These are phyloP conservation scores for Lachancea fermentati DNA, from an alignment of 805 yeast genomes.

Conservation along the genomic window DNA sequence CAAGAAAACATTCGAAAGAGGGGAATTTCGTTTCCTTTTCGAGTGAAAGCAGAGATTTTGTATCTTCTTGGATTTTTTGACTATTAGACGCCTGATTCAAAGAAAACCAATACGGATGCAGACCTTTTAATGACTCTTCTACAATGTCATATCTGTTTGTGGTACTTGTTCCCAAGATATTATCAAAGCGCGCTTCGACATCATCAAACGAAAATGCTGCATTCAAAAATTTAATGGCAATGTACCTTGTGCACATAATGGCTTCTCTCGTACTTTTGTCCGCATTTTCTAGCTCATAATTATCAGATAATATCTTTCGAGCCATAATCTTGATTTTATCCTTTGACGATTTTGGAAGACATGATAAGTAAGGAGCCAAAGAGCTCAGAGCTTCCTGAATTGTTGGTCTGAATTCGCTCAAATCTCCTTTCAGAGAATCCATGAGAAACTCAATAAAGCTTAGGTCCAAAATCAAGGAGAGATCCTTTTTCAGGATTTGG, in stretches of 20 bases:
- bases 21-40: conserved; percentile 46
- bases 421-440: conserved; percentile 61
- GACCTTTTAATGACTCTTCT: conserved; percentile 75
- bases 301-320: conserved; percentile 34
- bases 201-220: conserved; percentile 62
- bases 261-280: conserved; percentile 26
- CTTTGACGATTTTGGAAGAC: conserved; percentile 37
- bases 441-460: conserved; percentile 60
- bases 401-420: conserved; percentile 54
- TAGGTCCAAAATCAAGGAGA: conserved; percentile 40
- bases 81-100: conserved; percentile 44
- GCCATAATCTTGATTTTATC: conserved; percentile 37
- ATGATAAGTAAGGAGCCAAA: conserved; percentile 44
- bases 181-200: conserved; percentile 58
- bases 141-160: conserved; percentile 63
- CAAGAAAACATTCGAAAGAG: conserved; percentile 39
- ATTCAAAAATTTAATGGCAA: conserved; percentile 60
- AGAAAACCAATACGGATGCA: conserved; percentile 78
- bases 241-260: conserved; percentile 50
- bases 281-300: conserved; percentile 20
- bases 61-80: conserved; percentile 38
- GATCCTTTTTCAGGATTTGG: conserved; percentile 46
- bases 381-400: conserved; percentile 68
- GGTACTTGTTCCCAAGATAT: conserved; percentile 56
- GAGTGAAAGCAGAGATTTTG: conserved; percentile 39